Percentiles rank a stretch among this genome's conserved stretches.
These are phyloP conservation scores for Poa annua DNA, from an alignment of 176 grass and related monocot species.

Conservation along the genomic window DNA sequence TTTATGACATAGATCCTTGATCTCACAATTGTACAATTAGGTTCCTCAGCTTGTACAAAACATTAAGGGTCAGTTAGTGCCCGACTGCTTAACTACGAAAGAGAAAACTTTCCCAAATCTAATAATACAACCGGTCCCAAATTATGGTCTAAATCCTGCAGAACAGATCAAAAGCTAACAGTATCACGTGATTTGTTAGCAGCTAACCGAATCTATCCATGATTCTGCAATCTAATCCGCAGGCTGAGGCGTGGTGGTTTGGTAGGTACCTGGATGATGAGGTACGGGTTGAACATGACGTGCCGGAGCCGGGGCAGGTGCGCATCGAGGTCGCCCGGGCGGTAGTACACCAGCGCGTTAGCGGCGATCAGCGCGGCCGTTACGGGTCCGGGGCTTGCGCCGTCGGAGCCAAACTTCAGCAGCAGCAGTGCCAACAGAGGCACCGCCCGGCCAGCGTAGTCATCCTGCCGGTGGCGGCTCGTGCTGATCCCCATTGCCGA, in stretches of 20 bases:
- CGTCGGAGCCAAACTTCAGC: constrained; percentile 55
- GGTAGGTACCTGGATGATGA: constrained; percentile 71
- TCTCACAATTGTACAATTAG: too few relatives aligned
- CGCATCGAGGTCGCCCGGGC: constrained; percentile 64
- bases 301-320: constrained; percentile 58
- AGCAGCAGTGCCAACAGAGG: constrained; percentile 70
- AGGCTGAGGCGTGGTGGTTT: background rate
- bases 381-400: constrained; percentile 57
- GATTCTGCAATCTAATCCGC: background rate
- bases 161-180: constrained; percentile 2
- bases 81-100: constrained; percentile 10
- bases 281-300: constrained; percentile 75
- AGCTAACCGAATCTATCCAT: background rate
- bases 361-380: constrained; percentile 75
- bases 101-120: background rate
- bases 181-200: background rate
- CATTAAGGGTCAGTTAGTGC: too few relatives aligned
- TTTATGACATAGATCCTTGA: too few relatives aligned
- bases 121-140: background rate
- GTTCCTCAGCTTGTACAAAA: too few relatives aligned
- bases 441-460: constrained; percentile 44
- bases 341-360: constrained; percentile 74
- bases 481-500: constrained; percentile 10
- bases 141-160: background rate
- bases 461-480: background rate